Base-by-base conservation (phyloP, 2,329 filamentous ascomycete genomes). In the Pseudohalonectria lignicola region DNA sequence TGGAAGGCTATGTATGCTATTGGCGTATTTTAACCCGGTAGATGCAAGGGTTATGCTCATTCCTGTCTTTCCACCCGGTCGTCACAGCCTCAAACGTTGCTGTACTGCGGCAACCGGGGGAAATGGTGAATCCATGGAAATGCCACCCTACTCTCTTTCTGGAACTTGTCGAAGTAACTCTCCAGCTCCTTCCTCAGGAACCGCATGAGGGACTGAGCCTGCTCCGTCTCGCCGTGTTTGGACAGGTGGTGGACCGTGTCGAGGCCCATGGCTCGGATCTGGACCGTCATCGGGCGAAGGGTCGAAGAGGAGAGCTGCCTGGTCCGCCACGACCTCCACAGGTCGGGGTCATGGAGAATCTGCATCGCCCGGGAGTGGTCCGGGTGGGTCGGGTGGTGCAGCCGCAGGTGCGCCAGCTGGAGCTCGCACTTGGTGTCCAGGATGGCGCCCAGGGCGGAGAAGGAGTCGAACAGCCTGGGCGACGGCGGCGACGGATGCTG, bases 381-480 rank as follows among this genome's bases (percentile, higher is more conserved):
- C 0, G 74, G 73, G 3, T 58, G 56, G 0, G 65, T 66, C 0
- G 74, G 74, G 47, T 77, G 73, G 40, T 71, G 60, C 2, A 78
- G 58, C 20, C 67, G 60, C 4, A 78, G 57, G 45, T 77, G 74
- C 0, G 73, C 72, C 23, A 74, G 19, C 10, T 26, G 33, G n/a
- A 17, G 35, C 7, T 37, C 50, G 7, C 50, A 49, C 28, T 66
- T 51, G 18, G 48, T 48, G 5, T 53, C 45, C 13, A 67, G 53
- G 13, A 56, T 57, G 35, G 62, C 53, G 17, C 66, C 67, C 4
- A 71, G 59, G 30, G 61, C 58, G 28, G 69, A 58, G 42, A 76
- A 76, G 0, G 60, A 53, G 40, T 77, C 69, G 39, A 74, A 78
- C 1, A 72, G 55, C 5, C 55, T 45, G 16, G 63, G 61, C 1